These are phyloP conservation scores for Trametopsis cervina DNA, from an alignment of 768 basidiomycete species.

Conservation along the genomic window DNA sequence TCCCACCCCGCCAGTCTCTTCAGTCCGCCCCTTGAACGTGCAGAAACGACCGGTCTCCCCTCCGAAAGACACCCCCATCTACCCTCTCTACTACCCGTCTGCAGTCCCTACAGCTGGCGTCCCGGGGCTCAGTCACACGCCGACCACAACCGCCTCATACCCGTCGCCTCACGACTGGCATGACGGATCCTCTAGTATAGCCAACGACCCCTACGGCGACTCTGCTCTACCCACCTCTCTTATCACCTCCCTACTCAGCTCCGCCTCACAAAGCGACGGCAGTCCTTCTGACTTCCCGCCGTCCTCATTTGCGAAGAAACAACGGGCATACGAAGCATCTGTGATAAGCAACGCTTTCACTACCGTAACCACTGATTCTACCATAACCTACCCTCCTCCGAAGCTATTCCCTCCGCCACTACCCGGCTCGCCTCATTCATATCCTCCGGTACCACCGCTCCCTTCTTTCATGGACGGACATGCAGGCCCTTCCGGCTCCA, in stretches of 20 bases:
- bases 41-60: constrained; percentile 3
- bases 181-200: constrained; percentile 52
- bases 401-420: constrained; percentile 4
- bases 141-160: constrained; percentile 8
- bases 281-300: background rate
- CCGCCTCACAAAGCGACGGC: constrained; percentile 1
- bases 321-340: constrained; percentile 9
- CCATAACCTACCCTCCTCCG: constrained; percentile 13
- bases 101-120: background rate
- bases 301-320: constrained; percentile 4
- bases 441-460: constrained; percentile 2
- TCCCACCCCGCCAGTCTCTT: background rate
- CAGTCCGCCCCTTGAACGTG: constrained; percentile 1
- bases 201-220: constrained; percentile 50
- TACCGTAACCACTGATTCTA: constrained; percentile 3
- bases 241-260: constrained; percentile 46
- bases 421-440: background rate
- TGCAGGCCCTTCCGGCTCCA: background rate
- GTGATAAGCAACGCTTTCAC: constrained; percentile 9
- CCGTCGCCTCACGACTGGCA: constrained; percentile 50
- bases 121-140: background rate
- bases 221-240: constrained; percentile 53
- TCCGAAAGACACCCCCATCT: background rate
- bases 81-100: background rate
- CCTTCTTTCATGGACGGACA: background rate